A percentile compares a stretch with the other conserved stretches of the same genome.
These are phyloP conservation scores for Microstegium vimineum DNA, from an alignment of 176 grass and related monocot species.

Conservation along the genomic window DNA sequence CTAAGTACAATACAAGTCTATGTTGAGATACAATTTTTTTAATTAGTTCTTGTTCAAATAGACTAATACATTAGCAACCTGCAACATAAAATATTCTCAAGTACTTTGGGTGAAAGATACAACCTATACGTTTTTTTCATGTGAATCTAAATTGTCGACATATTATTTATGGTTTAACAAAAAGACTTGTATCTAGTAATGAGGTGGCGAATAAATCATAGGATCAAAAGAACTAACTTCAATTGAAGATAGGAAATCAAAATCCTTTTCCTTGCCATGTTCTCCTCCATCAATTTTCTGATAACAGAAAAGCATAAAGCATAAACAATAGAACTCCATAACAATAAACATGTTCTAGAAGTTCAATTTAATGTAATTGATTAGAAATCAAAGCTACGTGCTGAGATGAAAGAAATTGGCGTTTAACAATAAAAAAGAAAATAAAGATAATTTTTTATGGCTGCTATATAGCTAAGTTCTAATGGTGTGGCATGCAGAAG, in stretches of 20 bases:
- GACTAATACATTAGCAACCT: constrained; percentile 8
- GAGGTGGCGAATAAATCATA: constrained; percentile 18
- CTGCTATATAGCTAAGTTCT: too few relatives aligned
- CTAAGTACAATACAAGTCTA: constrained; percentile 4
- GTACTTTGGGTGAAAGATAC: not conserved
- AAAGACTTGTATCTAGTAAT: constrained; percentile 4
- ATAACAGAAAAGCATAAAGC: constrained; percentile 9
- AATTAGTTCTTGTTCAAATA: not conserved
- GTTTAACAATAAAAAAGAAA: not conserved
- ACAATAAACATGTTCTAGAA: too few relatives aligned
- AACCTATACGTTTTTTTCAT: not conserved
- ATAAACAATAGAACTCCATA: too few relatives aligned
- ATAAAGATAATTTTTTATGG: too few relatives aligned
- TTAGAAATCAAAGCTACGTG: too few relatives aligned
- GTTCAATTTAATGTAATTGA: too few relatives aligned
- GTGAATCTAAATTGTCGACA: not conserved
- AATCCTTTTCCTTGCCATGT: constrained; percentile 72
- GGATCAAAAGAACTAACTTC: constrained; percentile 55
- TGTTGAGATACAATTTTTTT: constrained; percentile 3
- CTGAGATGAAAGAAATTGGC: too few relatives aligned
- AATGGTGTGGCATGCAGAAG: not conserved
- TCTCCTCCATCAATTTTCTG: constrained; percentile 85
- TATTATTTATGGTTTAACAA: not conserved
- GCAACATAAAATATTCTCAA: not conserved
- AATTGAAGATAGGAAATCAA: constrained; percentile 93